Evolutionary conservation across 129 eudicot genomes (phyloP).

Genomic region (Flaveria trinervia): DNA sequence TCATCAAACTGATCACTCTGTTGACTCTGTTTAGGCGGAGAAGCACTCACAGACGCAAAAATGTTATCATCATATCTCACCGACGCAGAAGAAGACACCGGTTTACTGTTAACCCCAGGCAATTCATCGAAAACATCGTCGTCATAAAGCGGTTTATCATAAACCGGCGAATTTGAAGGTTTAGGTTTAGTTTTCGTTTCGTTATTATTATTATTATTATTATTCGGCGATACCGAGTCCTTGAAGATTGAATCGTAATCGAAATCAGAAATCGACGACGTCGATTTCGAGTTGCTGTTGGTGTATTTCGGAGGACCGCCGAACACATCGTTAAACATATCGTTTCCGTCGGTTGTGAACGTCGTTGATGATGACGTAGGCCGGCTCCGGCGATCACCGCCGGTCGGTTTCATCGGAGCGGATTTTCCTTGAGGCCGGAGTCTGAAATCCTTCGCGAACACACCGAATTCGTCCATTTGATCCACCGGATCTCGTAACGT

Average conservation of each 20-base stretch:
- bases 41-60: constrained; percentile 15
- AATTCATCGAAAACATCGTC: constrained; percentile 29
- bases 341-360: constrained; percentile 30
- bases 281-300: constrained; percentile 33
- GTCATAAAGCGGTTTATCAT: constrained; percentile 37
- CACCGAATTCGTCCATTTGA: constrained; percentile 73
- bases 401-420: constrained; percentile 67
- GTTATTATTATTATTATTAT: background rate
- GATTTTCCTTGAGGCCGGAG: constrained; percentile 76
- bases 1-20: constrained; percentile 36
- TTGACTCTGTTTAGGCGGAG: constrained; percentile 25
- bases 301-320: constrained; percentile 63
- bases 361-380: constrained; percentile 29
- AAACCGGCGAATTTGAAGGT: constrained; percentile 51
- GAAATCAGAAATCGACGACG: constrained; percentile 47
- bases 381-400: constrained; percentile 43
- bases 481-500: constrained; percentile 40
- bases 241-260: constrained; percentile 60
- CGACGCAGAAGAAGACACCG: constrained; percentile 30
- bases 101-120: constrained; percentile 30
- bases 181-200: constrained; percentile 30
- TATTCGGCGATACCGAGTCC: constrained; percentile 25
- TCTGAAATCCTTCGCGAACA: constrained; percentile 69
- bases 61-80: constrained; percentile 26
- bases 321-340: constrained; percentile 49